phyloP scores from a whole-genome alignment of 371 early-diverging fungal genomes.

The Syncephalastrum monosporum region DNA sequence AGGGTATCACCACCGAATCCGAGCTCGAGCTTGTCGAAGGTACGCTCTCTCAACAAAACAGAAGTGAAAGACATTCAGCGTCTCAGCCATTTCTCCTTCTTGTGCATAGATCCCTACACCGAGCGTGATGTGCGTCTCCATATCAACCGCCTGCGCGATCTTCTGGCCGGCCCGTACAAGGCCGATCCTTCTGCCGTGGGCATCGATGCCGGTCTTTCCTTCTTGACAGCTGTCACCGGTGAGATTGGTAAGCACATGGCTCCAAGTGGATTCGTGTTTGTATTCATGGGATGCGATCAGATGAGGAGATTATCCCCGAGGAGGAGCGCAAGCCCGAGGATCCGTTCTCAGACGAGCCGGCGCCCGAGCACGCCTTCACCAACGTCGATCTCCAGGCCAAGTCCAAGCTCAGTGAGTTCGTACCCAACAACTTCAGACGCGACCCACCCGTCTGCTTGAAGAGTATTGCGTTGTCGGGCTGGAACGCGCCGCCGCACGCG shows the following conservation, averaged over 20 bases:
- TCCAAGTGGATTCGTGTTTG: background rate
- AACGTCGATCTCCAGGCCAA: conserved; percentile 51
- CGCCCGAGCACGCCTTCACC: conserved; percentile 60
- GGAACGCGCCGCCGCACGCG: conserved; percentile 89
- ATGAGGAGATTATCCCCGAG: conserved; percentile 39
- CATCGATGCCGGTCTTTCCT: conserved; percentile 72
- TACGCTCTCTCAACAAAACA: conserved; percentile 23
- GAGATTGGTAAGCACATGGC: conserved; percentile 49
- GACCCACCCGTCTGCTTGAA: conserved; percentile 70
- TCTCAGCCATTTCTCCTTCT: background rate
- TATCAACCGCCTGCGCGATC: conserved; percentile 81
- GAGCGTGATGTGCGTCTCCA: conserved; percentile 92
- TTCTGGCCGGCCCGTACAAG: conserved; percentile 77
- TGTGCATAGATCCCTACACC: conserved; percentile 67
- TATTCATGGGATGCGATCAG: conserved; percentile 14
- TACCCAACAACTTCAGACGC: conserved; percentile 54
- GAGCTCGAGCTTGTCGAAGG: conserved; percentile 74
- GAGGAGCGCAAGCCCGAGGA: conserved; percentile 45
- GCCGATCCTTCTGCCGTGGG: conserved; percentile 66
- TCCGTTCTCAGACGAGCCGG: conserved; percentile 37
- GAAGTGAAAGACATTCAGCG: background rate
- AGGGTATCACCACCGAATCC: conserved; percentile 68
- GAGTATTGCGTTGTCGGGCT: conserved; percentile 77
- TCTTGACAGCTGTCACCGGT: conserved; percentile 68
- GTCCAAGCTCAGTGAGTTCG: conserved; percentile 55